Evolutionary conservation across 2,329 filamentous ascomycete genomes (phyloP).

Genomic region (Aspergillus floridensis): DNA sequence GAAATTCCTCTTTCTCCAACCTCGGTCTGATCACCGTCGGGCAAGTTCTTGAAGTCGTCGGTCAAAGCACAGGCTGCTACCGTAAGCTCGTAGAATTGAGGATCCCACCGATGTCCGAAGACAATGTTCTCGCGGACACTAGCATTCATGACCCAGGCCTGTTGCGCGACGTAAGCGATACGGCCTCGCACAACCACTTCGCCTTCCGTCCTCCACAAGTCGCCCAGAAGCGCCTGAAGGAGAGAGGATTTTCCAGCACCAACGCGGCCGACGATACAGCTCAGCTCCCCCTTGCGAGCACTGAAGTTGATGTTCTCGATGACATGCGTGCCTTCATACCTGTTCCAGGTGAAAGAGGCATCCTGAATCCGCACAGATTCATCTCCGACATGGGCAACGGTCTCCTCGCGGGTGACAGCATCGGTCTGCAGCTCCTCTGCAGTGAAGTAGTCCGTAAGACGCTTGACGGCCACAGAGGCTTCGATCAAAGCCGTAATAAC

Average conservation of each 20-base stretch:
- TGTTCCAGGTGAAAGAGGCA: slow-evolving; percentile 92
- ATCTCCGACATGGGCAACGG: slow-evolving; percentile 74
- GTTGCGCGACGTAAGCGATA: slow-evolving; percentile 88
- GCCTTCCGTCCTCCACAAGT: slow-evolving; percentile 85
- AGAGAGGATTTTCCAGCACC: slow-evolving; percentile 93
- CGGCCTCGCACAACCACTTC: slow-evolving; percentile 77
- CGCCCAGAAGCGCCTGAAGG: slow-evolving; percentile 81
- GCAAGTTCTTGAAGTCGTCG: slow-evolving; percentile 87
- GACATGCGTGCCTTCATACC: slow-evolving; percentile 65
- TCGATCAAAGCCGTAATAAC: slow-evolving; percentile 96
- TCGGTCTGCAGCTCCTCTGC: slow-evolving; percentile 88
- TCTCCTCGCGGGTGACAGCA: slow-evolving; percentile 68
- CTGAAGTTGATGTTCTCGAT: slow-evolving; percentile 83
- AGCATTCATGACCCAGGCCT: slow-evolving; percentile 96
- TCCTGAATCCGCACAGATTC: slow-evolving; percentile 81
- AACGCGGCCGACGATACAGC: slow-evolving; percentile 91
- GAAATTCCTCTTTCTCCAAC: slow-evolving; percentile 97
- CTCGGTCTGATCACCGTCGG: slow-evolving; percentile 93
- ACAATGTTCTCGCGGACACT: slow-evolving; percentile 96
- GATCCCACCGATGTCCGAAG: slow-evolving; percentile 92
- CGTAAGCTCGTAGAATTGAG: slow-evolving; percentile 89
- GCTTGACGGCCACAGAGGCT: slow-evolving; percentile 84
- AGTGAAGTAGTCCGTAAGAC: slow-evolving; percentile 78
- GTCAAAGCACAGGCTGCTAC: slow-evolving; percentile 84
- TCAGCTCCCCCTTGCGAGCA: slow-evolving; percentile 87